Base-by-base conservation (phyloP, 257 asterid genomes). In the Fraxinus anomala region DNA sequence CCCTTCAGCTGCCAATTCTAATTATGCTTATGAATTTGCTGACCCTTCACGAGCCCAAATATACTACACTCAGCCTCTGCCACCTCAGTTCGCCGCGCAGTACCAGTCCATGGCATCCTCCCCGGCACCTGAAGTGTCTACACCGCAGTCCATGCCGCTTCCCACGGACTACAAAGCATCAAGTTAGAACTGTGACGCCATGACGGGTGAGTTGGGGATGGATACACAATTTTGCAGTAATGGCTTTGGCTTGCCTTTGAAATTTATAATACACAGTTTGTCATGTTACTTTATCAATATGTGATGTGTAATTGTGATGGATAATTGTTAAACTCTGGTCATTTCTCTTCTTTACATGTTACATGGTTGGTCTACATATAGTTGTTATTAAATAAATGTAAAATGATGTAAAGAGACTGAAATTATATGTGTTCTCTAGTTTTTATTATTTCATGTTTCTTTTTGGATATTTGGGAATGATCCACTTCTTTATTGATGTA, bases 201-300 rank as follows among this genome's bases (percentile, higher is more conserved):
- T 89, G 94, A 88, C 79, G 74, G 91, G 91, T 87, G 89, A 86
- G 88, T 83, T 81, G 88, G 81, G 67, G 75, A 47, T 78, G 87
- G 87, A 86, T 91, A 85, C 80, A 87, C 89, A 92, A 83, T 94
- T 94, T 94, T 94, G 96, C 93, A 83, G 90, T 73, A 74, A 82
- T 74, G 89, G 90, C 83, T 84, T 88, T 85, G 89, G 78, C 83
- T 86, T 82, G 73, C 83, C 39, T 78, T 84, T 83, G 84, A 74
- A 76, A 77, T 65, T 81, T 74, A 81, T 81, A 67, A 73, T 81
- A 77, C 72, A 83, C 87, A 76, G 83, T 86, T 77, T 80, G 34
- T 49, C 56, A 75, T 82, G 72, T 79, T 71, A 79, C 87, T 82
- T 73, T 83, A 75, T 86, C 88, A 88, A 89, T 87, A 87, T 89